These are phyloP conservation scores for Furcasterigmium sp. DNA, from an alignment of 2,329 filamentous ascomycete genomes.

Conservation along the genomic window DNA sequence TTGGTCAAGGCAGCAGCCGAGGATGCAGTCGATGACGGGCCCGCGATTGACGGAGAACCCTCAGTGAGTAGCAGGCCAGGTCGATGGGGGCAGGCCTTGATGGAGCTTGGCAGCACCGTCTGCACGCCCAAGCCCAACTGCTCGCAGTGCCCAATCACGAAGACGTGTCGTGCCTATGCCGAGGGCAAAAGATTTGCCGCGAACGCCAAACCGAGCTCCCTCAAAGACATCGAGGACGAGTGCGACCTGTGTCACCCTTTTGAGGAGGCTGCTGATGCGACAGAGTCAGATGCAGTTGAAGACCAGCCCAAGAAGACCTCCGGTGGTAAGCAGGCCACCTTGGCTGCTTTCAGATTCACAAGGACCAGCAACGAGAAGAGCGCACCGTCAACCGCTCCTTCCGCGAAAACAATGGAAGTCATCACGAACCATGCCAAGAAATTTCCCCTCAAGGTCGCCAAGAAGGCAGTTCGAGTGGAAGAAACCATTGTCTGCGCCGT, in stretches of 20 bases:
- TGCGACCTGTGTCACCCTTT: slow-evolving; percentile 44
- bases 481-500: slow-evolving; percentile 50
- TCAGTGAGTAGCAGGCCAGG: slow-evolving; percentile 46
- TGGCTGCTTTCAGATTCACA: slow-evolving; percentile 26
- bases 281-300: slow-evolving; percentile 3
- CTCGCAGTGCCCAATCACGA: slow-evolving; percentile 41
- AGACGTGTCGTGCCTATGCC: slow-evolving; percentile 44
- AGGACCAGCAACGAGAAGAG: slow-evolving; percentile 7
- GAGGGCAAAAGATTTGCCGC: slow-evolving; percentile 35
- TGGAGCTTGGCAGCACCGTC: slow-evolving; percentile 60
- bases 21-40: slow-evolving; percentile 20
- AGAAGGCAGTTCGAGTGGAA: slow-evolving; percentile 47
- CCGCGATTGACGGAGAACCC: slow-evolving; percentile 13
- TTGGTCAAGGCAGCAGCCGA: slow-evolving; percentile 46
- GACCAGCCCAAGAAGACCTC: slow-evolving; percentile 3
- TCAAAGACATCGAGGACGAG: slow-evolving; percentile 43
- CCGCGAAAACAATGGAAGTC: slow-evolving; percentile 19
- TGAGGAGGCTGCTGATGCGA: slow-evolving; percentile 26
- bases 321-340: slow-evolving; percentile 20
- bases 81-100: slow-evolving; percentile 58
- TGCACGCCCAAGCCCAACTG: slow-evolving; percentile 57
- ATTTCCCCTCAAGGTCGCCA: slow-evolving; percentile 45
- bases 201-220: slow-evolving; percentile 11
- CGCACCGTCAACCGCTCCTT: slow-evolving; percentile 1
- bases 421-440: slow-evolving; percentile 40